These are phyloP conservation scores for Umbelopsis isabellina DNA, from an alignment of 192 early-diverging fungal genomes.

Conservation along the genomic window DNA sequence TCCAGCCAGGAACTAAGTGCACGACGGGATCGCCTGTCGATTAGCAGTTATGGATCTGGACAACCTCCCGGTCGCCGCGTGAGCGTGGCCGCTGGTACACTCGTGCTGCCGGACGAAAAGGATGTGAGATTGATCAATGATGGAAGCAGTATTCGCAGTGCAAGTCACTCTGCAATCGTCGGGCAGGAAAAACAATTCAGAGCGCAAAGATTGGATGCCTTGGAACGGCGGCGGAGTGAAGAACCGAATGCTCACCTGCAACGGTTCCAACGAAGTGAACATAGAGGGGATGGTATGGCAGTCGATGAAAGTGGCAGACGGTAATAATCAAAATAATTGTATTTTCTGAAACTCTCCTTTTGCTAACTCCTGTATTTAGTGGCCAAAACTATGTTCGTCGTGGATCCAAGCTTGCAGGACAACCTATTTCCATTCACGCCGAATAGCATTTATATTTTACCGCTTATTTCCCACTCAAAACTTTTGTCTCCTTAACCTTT, in stretches of 20 bases:
- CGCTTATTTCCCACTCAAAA: not conserved
- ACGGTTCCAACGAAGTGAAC: conserved; percentile 17
- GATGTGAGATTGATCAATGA: conserved; percentile 30
- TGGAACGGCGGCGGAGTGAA: conserved; percentile 33
- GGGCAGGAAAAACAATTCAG: not conserved
- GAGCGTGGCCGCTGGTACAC: conserved; percentile 47
- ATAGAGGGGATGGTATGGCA: conserved; percentile 16
- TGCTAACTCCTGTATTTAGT: not conserved
- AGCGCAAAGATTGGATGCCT: not conserved
- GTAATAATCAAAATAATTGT: not conserved
- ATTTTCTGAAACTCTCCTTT: not conserved
- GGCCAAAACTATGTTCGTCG: conserved; percentile 6
- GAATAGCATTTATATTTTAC: not conserved
- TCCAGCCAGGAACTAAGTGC: not conserved
- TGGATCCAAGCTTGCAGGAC: conserved; percentile 20
- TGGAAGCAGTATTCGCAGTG: conserved; percentile 30
- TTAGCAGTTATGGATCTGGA: conserved; percentile 21
- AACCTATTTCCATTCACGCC: conserved; percentile 19
- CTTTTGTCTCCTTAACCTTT: not conserved
- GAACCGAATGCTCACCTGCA: conserved; percentile 23
- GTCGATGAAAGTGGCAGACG: conserved; percentile 9
- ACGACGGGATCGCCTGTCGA: not conserved
- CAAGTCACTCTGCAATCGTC: conserved; percentile 30
- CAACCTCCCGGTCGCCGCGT: conserved; percentile 40
- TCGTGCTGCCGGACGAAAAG: conserved; percentile 45